Conservation (phyloP, 306 rosid species). For the Sesbania bispinosa region DNA sequence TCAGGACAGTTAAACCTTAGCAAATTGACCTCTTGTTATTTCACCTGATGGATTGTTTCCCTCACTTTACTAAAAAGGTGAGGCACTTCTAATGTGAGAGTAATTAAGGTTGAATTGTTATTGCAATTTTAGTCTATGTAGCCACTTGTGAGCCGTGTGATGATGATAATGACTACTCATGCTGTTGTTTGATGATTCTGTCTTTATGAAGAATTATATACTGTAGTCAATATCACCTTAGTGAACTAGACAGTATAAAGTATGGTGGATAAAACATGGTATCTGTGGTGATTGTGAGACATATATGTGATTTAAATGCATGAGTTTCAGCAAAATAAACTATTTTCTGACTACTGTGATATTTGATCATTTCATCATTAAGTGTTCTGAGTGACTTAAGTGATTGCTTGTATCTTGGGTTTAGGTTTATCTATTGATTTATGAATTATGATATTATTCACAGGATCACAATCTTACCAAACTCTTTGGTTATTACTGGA, state of each 20-base stretch:
- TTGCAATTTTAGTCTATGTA: background rate
- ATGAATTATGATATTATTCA: too few relatives aligned
- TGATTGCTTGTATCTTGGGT: too few relatives aligned
- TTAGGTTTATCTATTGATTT: too few relatives aligned
- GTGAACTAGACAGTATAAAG: too few relatives aligned
- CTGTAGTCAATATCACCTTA: background rate
- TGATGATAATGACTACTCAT: background rate
- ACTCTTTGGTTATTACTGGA: too few relatives aligned
- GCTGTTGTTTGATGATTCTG: background rate
- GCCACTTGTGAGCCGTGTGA: background rate
- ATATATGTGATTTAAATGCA: background rate
- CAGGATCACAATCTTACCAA: too few relatives aligned
- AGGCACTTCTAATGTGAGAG: conserved; percentile 7
- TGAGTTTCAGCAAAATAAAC: background rate
- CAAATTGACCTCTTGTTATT: conserved; percentile 86
- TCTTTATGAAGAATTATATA: background rate
- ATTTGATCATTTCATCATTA: too few relatives aligned
- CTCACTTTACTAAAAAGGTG: conserved; percentile 82
- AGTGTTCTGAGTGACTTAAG: too few relatives aligned
- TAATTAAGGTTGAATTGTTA: background rate
- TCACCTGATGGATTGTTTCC: conserved; percentile 97
- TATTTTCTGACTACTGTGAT: background rate
- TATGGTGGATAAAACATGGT: too few relatives aligned
- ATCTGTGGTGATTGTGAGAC: too few relatives aligned
- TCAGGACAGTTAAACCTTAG: conserved; percentile 86